Conservation (phyloP, 805 yeast species). For the Candida maris region DNA sequence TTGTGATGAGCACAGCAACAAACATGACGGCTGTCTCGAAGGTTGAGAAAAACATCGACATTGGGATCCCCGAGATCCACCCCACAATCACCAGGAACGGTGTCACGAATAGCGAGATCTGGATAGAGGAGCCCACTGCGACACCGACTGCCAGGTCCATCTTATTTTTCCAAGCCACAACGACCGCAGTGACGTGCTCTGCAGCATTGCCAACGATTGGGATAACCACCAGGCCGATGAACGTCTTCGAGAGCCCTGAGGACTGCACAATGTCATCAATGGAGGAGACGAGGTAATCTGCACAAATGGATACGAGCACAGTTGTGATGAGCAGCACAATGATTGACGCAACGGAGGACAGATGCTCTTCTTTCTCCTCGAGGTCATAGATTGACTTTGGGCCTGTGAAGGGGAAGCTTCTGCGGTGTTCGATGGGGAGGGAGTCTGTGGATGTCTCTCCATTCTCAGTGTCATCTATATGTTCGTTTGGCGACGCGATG, state of each 20-base stretch:
- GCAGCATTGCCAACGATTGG: constrained; percentile 99
- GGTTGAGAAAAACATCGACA: constrained; percentile 87
- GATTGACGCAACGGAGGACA: constrained; percentile 54
- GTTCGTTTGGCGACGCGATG: neutral
- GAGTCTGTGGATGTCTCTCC: constrained; percentile 1
- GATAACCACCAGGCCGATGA: constrained; percentile 87
- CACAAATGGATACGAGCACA: constrained; percentile 78
- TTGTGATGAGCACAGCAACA: constrained; percentile 82
- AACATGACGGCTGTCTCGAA: constrained; percentile 93
- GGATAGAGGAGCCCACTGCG: constrained; percentile 93
- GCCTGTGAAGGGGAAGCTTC: constrained; percentile 27
- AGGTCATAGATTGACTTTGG: constrained; percentile 30
- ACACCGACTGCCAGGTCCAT: constrained; percentile 98
- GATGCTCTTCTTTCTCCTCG: constrained; percentile 32
- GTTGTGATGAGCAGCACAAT: constrained; percentile 61
- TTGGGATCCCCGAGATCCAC: constrained; percentile 88
- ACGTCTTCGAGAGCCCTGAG: constrained; percentile 88
- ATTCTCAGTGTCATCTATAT: neutral
- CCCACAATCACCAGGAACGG: constrained; percentile 93
- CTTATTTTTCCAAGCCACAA: constrained; percentile 92
- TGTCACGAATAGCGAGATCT: constrained; percentile 91
- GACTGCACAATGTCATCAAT: constrained; percentile 83
- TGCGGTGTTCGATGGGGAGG: constrained; percentile 14
- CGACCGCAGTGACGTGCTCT: constrained; percentile 94
- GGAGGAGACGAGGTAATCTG: constrained; percentile 90